phyloP scores from a whole-genome alignment of 2,329 filamentous ascomycete species.

The Amauroascus verrucosus region DNA sequence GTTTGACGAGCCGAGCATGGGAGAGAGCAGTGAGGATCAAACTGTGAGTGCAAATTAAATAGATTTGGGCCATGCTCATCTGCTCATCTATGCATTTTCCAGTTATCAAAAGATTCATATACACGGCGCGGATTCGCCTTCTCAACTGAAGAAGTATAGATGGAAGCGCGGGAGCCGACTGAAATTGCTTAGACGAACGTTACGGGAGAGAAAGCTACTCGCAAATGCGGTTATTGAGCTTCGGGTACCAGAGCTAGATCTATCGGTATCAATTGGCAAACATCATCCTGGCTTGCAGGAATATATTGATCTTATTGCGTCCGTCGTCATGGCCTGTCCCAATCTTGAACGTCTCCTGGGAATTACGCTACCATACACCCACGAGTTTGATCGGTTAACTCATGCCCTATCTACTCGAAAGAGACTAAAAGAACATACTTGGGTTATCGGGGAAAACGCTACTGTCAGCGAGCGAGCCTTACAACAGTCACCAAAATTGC shows the following conservation, averaged over 20 bases:
- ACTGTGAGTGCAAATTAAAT: conserved; percentile 35
- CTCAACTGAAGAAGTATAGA: conserved; percentile 40
- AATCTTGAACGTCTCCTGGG: conserved; percentile 47
- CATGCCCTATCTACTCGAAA: conserved; percentile 47
- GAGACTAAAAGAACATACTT: conserved; percentile 46
- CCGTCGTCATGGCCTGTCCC: conserved; percentile 50
- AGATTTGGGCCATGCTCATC: neutral
- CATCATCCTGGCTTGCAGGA: conserved; percentile 37
- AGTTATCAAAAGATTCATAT: conserved; percentile 45
- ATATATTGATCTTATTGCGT: conserved; percentile 44
- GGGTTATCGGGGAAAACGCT: conserved; percentile 43
- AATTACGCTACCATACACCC: conserved; percentile 43
- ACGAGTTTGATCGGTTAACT: conserved; percentile 45
- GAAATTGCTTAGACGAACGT: conserved; percentile 45
- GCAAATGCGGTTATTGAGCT: conserved; percentile 46
- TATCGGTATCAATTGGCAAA: conserved; percentile 29
- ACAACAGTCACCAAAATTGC: conserved; percentile 26
- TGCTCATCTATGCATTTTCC: neutral
- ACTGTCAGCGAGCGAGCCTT: conserved; percentile 31
- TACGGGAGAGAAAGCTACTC: conserved; percentile 42
- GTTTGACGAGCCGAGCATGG: conserved; percentile 48
- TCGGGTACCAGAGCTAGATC: conserved; percentile 42
- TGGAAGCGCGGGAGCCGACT: conserved; percentile 43
- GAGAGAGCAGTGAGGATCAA: conserved; percentile 42
- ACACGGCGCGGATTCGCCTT: conserved; percentile 38